Conservation (phyloP, 805 yeast species). For the Pichia californica region DNA sequence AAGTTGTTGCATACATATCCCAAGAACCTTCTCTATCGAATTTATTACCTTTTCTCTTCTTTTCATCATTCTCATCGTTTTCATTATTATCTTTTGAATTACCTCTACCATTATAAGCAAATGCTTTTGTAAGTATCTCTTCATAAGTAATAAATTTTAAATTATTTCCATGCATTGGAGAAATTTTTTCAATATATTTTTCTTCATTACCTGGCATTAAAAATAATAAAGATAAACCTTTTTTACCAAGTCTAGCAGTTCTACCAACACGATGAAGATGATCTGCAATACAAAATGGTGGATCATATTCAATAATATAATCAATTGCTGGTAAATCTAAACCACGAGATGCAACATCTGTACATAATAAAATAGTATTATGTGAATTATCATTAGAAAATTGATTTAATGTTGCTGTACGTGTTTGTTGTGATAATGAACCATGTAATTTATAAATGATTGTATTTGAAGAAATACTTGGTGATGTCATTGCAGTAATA, state of each 20-base stretch:
- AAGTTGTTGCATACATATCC: constrained; percentile 94
- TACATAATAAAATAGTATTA: constrained; percentile 71
- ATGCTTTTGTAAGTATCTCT: constrained; percentile 27
- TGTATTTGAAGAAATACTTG: constrained; percentile 38
- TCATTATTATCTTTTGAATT: no score
- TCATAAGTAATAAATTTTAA: constrained; percentile 46
- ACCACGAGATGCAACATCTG: constrained; percentile 98
- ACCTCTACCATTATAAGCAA: constrained; percentile 19
- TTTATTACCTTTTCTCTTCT: constrained; percentile 18
- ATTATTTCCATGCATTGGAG: constrained; percentile 46
- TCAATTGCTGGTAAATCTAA: constrained; percentile 84
- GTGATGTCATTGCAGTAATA: constrained; percentile 45
- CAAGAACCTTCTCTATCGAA: constrained; percentile 40
- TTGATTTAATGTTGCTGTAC: constrained; percentile 68
- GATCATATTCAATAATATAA: constrained; percentile 86
- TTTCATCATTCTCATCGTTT: constrained; percentile 19
- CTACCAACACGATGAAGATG: constrained; percentile 96
- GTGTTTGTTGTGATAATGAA: constrained; percentile 73
- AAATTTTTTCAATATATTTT: constrained; percentile 61
- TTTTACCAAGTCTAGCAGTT: constrained; percentile 94
- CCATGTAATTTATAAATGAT: constrained; percentile 79
- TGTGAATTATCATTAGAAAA: constrained; percentile 43
- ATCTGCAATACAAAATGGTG: constrained; percentile 90
- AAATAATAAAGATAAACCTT: constrained; percentile 73
- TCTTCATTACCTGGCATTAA: constrained; percentile 89